Conservation (phyloP, 2,329 filamentous ascomycete species). For the Sordariomycetes sp. region DNA sequence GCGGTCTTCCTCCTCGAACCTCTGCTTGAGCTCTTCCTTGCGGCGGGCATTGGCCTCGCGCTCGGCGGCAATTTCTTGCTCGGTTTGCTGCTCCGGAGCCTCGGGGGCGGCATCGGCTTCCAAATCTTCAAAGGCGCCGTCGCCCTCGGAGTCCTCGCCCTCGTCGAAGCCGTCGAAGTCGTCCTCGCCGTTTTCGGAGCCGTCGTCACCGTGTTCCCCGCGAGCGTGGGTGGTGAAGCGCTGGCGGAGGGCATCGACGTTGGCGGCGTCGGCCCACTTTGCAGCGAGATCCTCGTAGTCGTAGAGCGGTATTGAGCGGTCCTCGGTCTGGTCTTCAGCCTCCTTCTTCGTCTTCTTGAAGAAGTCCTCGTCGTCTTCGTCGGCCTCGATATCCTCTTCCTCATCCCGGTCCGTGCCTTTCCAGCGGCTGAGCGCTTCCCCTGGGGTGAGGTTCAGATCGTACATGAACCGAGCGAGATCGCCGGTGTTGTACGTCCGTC, state of each 20-base stretch:
- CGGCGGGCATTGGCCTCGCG: slow-evolving; percentile 81
- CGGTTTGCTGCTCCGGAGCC: slow-evolving; percentile 31
- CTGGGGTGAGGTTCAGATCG: slow-evolving; percentile 66
- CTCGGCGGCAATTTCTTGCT: slow-evolving; percentile 67
- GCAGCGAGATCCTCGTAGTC: slow-evolving; percentile 73
- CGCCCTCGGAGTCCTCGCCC: slow-evolving; percentile 41
- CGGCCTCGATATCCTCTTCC: slow-evolving; percentile 47
- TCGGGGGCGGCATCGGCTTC: slow-evolving; percentile 28
- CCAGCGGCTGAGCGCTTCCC: slow-evolving; percentile 73
- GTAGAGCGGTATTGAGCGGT: slow-evolving; percentile 68
- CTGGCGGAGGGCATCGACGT: slow-evolving; percentile 62
- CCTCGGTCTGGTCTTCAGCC: slow-evolving; percentile 66
- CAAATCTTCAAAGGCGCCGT: slow-evolving; percentile 45
- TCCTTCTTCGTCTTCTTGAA: slow-evolving; percentile 56
- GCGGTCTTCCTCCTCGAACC: slow-evolving; percentile 97
- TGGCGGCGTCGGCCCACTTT: slow-evolving; percentile 77
- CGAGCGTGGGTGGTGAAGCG: slow-evolving; percentile 58
- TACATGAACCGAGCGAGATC: slow-evolving; percentile 88
- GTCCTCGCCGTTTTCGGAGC: slow-evolving; percentile 44
- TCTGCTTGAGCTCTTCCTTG: slow-evolving; percentile 88
- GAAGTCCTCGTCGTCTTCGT: slow-evolving; percentile 53
- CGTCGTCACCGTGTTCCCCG: slow-evolving; percentile 17
- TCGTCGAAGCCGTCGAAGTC: slow-evolving; percentile 40
- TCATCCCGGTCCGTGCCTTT: slow-evolving; percentile 52
- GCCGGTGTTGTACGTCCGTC: slow-evolving; percentile 64